Conservation (phyloP, 2,329 filamentous ascomycete genomes). For the Exophiala bonariae region DNA sequence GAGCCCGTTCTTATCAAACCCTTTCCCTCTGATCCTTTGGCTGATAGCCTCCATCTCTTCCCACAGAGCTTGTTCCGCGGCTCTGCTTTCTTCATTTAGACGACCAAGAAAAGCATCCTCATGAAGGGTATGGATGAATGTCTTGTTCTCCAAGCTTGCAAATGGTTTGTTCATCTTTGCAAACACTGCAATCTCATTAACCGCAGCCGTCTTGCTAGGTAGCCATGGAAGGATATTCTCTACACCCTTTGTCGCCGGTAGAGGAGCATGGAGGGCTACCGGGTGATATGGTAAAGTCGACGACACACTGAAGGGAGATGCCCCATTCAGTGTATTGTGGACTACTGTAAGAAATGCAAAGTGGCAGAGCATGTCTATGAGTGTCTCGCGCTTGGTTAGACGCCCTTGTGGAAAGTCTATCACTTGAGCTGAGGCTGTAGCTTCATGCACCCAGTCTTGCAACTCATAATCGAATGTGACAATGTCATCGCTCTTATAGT, state of each 20-base stretch:
- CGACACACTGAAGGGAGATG: conserved; percentile 9
- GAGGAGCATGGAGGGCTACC: conserved; percentile 8
- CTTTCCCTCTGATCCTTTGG: too few relatives aligned
- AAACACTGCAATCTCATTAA: conserved; percentile 4
- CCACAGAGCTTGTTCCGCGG: too few relatives aligned
- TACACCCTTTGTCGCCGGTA: conserved; percentile 6
- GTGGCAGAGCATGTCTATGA: too few relatives aligned
- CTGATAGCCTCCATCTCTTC: too few relatives aligned
- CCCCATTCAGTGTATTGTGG: conserved; percentile 13
- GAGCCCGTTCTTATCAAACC: too few relatives aligned
- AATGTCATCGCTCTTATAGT: conserved; percentile 10
- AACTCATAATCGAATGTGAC: conserved; percentile 11
- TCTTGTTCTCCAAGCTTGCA: conserved; percentile 7
- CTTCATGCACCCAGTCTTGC: conserved; percentile 11
- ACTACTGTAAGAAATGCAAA: too few relatives aligned
- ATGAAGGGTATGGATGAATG: conserved; percentile 16
- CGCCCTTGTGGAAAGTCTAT: conserved; percentile 16
- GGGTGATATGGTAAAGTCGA: conserved; percentile 10
- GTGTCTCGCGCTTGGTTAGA: too few relatives aligned
- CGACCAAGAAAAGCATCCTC: conserved; percentile 5
- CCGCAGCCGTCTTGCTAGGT: conserved; percentile 4
- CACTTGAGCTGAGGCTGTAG: conserved; percentile 8
- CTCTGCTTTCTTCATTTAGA: too few relatives aligned
- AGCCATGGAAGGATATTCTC: conserved; percentile 9
- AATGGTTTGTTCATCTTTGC: conserved; percentile 10